A percentile compares a stretch with the other conserved stretches of the same genome.
Conservation (phyloP, 331 rosid genomes). For the Telfairia occidentalis region DNA sequence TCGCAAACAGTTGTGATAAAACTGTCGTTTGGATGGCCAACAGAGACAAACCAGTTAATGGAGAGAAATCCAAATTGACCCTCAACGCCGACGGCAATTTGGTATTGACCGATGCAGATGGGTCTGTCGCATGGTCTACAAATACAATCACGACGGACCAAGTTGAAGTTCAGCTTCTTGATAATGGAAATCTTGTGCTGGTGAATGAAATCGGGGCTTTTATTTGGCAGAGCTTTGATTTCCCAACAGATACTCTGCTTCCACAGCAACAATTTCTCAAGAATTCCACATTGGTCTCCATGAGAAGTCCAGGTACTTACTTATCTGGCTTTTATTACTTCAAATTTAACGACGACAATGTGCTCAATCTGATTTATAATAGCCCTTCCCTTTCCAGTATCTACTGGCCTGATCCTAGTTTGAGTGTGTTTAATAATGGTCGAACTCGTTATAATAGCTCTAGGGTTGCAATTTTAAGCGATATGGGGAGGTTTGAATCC, state of each 20-base stretch:
- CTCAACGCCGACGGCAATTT: conserved; percentile 31
- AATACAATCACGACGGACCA: conserved; percentile 12
- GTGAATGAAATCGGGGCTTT: not conserved
- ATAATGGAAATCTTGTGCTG: conserved; percentile 37
- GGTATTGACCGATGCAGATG: conserved; percentile 26
- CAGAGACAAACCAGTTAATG: conserved; percentile 38
- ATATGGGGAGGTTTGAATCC: conserved; percentile 18
- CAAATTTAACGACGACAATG: conserved; percentile 21
- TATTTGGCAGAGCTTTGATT: conserved; percentile 49
- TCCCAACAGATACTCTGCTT: conserved; percentile 40
- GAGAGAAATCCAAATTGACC: conserved; percentile 32
- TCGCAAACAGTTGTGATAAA: conserved; percentile 7
- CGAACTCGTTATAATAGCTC: not conserved
- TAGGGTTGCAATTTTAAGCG: not conserved
- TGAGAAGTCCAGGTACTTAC: conserved; percentile 19
- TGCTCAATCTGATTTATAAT: conserved; percentile 17
- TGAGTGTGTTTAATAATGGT: not conserved
- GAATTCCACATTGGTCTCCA: conserved; percentile 16
- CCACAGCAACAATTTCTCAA: conserved; percentile 22
- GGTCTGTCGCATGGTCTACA: conserved; percentile 29
- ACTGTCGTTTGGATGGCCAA: conserved; percentile 52
- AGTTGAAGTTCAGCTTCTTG: conserved; percentile 14
- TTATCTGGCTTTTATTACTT: conserved; percentile 23
- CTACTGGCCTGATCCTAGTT: conserved; percentile 20
- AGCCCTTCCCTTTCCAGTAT: conserved; percentile 18